Base-by-base conservation (phyloP, 495 filamentous ascomycete species). In the Podospora comata region DNA sequence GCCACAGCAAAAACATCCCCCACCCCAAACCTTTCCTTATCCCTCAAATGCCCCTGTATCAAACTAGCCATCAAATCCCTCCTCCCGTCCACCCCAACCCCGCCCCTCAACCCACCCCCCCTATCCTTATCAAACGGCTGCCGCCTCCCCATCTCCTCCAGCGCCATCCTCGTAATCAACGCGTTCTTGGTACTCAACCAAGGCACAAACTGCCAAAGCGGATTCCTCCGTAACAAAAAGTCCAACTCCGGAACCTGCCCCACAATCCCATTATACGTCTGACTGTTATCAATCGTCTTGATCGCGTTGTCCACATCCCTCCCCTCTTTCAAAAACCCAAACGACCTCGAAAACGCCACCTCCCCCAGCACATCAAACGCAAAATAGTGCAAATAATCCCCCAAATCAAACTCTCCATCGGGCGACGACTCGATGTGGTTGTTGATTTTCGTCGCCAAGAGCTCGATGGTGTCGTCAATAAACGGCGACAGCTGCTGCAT, bases 321-420 rank as follows among this genome's bases (percentile, higher is more conserved):
- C 4, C 83, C 86, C 7, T 84, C 79, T 23, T 81, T 80, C 2
- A 92, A 70, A 70, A 91, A 91, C 1, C 89, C 89, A 68, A 89
- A 87, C 5, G 79, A 82, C n/a, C 86, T 78, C 62, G 83, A 85
- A 68, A 88, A 92, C 0, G 88, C 88, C 16, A 91, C 82, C 73
- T 88, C 85, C 28, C 85, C 84, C 6, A 88, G 78, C 13, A 88
- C 85, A 73, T 89, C 84, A 72, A 85, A 86, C 4, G 85, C 82
- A 68, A 85, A 86, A 65, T 79, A 86, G 72, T 86, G 82, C 59
- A 85, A 74, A 74, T 82, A 86, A 64, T 78, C 76, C 16, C 82
- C 83, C 6, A 86, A 75, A 71, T 86, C 79, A n/a, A 84, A 78
- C 39, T 75, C 70, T 69, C 71, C 9, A 19, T 34, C 16, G 9